These are phyloP conservation scores for Citrus unshiu DNA, from an alignment of 345 rosid species.

Conservation along the genomic window DNA sequence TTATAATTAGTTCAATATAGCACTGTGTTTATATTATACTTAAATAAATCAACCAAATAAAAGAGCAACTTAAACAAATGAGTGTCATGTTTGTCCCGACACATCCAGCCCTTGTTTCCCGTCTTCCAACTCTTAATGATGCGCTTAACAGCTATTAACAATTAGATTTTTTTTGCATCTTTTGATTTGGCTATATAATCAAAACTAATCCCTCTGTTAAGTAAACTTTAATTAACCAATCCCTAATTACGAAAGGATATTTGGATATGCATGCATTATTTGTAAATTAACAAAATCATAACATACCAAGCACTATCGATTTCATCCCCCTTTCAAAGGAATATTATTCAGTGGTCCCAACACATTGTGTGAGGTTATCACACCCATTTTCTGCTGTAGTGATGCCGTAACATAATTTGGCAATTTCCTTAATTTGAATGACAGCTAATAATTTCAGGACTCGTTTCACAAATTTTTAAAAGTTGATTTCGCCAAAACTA, in stretches of 20 bases:
- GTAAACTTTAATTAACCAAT: conserved; percentile 22
- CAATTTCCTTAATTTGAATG: neutral
- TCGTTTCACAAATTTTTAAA: neutral
- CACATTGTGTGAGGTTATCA: neutral
- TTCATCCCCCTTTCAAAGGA: conserved; percentile 16
- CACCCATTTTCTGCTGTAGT: neutral
- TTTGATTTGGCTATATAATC: conserved; percentile 21
- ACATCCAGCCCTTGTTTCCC: conserved; percentile 44
- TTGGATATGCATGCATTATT: neutral
- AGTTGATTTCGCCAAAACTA: neutral
- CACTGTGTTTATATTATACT: conserved; percentile 1
- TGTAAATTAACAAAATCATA: conserved; percentile 4
- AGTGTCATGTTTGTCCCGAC: conserved; percentile 58
- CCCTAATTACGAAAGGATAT: conserved; percentile 17
- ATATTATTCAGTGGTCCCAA: conserved; percentile 22
- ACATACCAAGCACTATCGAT: conserved; percentile 1
- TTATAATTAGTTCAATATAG: conserved; percentile 22
- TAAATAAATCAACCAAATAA: neutral
- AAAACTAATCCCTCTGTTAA: conserved; percentile 12
- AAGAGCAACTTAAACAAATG: conserved; percentile 22
- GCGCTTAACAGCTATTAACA: conserved; percentile 17
- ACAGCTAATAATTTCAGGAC: neutral
- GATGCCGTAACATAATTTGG: neutral
- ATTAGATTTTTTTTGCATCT: conserved; percentile 8
- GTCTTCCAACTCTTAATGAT: conserved; percentile 38